Evolutionary conservation across 108 stramenopile species (phyloP), one percentile per base, ranked within the genome.

Genomic region (Fragilaria crotonensis): DNA sequence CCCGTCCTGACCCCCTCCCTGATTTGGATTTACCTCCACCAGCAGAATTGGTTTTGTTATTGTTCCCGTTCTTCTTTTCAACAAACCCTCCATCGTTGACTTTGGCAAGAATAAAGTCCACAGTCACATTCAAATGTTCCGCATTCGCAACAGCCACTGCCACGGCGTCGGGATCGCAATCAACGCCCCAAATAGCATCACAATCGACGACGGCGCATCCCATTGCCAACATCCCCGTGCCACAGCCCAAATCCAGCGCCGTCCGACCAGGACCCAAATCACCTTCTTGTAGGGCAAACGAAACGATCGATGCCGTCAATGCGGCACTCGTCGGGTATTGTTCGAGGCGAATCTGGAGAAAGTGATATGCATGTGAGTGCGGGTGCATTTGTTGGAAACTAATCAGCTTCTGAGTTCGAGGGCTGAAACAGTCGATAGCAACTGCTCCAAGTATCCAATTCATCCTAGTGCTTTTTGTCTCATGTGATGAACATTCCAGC

Each of bases 161-260:
- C 36, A 96, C 56, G 19, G 95, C 97, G 17, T 78, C 85, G 0
- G 64, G 57, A 45, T 96, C 95, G 55, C 93, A 83, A 69, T 96
- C 95, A n/a, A 95, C 53, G 4, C 75, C 87, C 5, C 66, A 47
- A 0, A 92, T 86, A 44, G 66, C 49, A 57, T 70, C 73, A 50
- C 64, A 69, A 21, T 87, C 84, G 2, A 94, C 85, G 22, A 95
- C 55, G 9, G 82, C 86, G 28, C 80, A 74, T 2, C 73, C 95
- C 2, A 89, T 63, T 1, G 73, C 60, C 23, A 98, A 71, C 87
- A 96, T 96, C 20, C 95, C 95, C 19, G 95, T 96, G 2, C 97
- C 97, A 62, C 90, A 95, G 29, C 97, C 95, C n/a, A 98, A 59
- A 64, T 98, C 97, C 22, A 88, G 53, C 28, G 81, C 91, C 9